Evolutionary conservation across 31 red algal species (phyloP).

Genomic region (Odonthalia washingtoniensis): DNA sequence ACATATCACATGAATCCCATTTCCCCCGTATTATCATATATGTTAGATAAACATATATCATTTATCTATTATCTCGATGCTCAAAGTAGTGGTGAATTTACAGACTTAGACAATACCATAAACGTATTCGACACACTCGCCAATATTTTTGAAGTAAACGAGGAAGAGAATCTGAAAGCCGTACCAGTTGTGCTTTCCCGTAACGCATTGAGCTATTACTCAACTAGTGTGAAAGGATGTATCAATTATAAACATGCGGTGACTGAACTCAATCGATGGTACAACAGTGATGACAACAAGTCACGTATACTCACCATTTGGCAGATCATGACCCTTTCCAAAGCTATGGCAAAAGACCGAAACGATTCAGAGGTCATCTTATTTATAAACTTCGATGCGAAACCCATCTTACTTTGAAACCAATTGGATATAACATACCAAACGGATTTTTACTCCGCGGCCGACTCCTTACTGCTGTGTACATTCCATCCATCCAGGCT

Average conservation of each 20-base stretch:
- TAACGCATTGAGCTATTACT: not conserved
- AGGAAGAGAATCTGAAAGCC: no score
- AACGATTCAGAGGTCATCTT: not conserved
- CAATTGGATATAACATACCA: no score
- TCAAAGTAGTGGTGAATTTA: no score
- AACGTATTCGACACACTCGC: no score
- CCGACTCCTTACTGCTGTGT: no score
- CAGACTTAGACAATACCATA: no score
- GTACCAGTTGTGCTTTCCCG: not conserved
- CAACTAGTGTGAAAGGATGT: not conserved
- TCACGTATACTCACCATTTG: not conserved
- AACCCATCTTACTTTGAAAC: not conserved
- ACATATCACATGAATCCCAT: no score
- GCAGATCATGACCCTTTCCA: not conserved
- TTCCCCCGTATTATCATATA: no score
- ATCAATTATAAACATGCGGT: not conserved
- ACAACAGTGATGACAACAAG: not conserved
- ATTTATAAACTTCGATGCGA: not conserved
- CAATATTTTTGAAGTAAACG: not conserved
- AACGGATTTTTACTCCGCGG: no score
- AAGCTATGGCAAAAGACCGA: conserved; percentile 10
- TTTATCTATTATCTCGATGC: no score
- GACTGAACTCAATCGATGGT: not conserved
- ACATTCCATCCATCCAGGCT: no score
- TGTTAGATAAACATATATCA: no score